Percentiles rank a stretch among this genome's conserved stretches.
These are phyloP conservation scores for Strobilomyces echinocephalus DNA, from an alignment of 768 basidiomycete genomes.

Conservation along the genomic window DNA sequence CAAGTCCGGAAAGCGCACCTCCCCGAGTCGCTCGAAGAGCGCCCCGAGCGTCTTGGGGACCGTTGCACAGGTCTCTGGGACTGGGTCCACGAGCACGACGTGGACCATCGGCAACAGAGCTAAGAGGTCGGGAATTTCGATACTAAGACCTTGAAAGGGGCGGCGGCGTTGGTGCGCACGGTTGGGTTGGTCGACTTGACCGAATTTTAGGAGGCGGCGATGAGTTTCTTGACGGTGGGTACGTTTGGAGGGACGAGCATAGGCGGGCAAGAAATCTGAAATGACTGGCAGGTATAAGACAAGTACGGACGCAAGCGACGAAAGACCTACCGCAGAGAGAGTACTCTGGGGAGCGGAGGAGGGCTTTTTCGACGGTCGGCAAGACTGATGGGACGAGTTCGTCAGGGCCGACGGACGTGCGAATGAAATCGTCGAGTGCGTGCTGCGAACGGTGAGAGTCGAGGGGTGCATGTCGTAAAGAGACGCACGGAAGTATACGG, in stretches of 20 bases:
- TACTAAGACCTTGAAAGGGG: slow-evolving; percentile 51
- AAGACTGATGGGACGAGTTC: slow-evolving; percentile 54
- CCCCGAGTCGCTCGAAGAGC: slow-evolving; percentile 94
- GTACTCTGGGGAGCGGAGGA: slow-evolving; percentile 78
- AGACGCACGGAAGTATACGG: slow-evolving; percentile 52
- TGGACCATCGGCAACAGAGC: slow-evolving; percentile 85
- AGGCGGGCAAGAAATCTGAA: slow-evolving; percentile 53
- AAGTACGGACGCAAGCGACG: neutral
- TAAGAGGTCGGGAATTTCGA: slow-evolving; percentile 52
- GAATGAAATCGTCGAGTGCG: slow-evolving; percentile 61
- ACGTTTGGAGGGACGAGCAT: slow-evolving; percentile 45
- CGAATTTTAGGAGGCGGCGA: slow-evolving; percentile 57
- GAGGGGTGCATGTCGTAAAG: neutral
- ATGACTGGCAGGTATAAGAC: slow-evolving; percentile 39
- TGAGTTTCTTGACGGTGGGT: slow-evolving; percentile 47
- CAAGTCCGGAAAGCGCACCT: slow-evolving; percentile 91
- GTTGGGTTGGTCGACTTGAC: slow-evolving; percentile 68
- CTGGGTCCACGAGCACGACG: slow-evolving; percentile 89
- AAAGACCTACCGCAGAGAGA: slow-evolving; percentile 54
- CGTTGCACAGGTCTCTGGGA: slow-evolving; percentile 95
- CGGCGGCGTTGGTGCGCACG: slow-evolving; percentile 53
- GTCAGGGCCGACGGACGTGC: slow-evolving; percentile 42
- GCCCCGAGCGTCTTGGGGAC: slow-evolving; percentile 96
- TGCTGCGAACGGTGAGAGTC: slow-evolving; percentile 30
- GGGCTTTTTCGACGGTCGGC: slow-evolving; percentile 72